phyloP scores from a whole-genome alignment of 352 stramenopile genomes.

The Pythium rishiriense region DNA sequence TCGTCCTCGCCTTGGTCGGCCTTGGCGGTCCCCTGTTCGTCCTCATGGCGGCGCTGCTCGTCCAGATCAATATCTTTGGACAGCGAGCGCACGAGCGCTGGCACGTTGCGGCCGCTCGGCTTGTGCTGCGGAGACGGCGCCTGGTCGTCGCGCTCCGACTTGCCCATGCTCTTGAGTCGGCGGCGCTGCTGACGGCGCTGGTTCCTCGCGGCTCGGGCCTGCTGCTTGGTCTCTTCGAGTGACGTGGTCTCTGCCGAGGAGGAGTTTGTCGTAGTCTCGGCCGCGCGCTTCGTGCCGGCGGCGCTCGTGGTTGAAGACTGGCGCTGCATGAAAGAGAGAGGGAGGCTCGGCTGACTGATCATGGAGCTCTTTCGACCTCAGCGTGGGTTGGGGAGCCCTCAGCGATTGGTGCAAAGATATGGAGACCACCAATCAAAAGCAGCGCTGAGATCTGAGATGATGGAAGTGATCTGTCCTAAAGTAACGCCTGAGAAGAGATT shows the following conservation, averaged over 20 bases:
- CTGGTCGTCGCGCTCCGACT: slow-evolving; percentile 1
- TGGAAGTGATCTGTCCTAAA: slow-evolving; percentile 3
- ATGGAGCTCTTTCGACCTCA: background rate
- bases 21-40: slow-evolving; percentile 18
- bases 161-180: slow-evolving; percentile 20
- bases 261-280: background rate
- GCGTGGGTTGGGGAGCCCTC: background rate
- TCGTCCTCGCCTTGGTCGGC: slow-evolving; percentile 25
- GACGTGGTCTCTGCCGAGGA: background rate
- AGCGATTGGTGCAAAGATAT: background rate
- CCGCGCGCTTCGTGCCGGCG: background rate
- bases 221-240: background rate
- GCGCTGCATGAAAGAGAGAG: background rate
- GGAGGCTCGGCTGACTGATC: background rate
- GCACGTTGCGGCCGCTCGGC: slow-evolving; percentile 6
- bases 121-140: background rate
- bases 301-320: slow-evolving; percentile 6
- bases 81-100: slow-evolving; percentile 14
- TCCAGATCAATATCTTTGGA: slow-evolving; percentile 23
- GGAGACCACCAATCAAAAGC: background rate
- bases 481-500: background rate
- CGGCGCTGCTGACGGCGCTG: slow-evolving; percentile 7
- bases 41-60: slow-evolving; percentile 11
- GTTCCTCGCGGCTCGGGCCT: background rate
- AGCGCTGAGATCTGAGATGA: slow-evolving; percentile 4